Percentiles rank a stretch among this genome's conserved stretches.
Evolutionary conservation across 208 protist species (phyloP).

Genomic region (Entamoeba histolytica): DNA sequence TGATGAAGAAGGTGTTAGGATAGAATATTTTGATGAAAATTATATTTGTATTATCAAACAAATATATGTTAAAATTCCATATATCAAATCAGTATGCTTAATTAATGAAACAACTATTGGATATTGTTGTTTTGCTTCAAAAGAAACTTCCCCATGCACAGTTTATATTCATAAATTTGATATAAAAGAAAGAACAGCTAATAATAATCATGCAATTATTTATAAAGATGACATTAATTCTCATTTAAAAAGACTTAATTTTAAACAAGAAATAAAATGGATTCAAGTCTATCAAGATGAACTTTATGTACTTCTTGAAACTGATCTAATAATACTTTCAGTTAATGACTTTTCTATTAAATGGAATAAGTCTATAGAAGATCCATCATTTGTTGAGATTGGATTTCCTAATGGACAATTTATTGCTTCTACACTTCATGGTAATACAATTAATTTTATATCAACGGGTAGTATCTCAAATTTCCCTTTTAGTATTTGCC

Average conservation of each 20-base stretch:
- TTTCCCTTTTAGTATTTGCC: too few relatives aligned
- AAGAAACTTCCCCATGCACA: neutral
- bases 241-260: neutral
- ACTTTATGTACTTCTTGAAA: neutral
- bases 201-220: neutral
- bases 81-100: neutral
- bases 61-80: neutral
- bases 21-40: neutral
- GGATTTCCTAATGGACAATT: too few relatives aligned
- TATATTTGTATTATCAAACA: neutral
- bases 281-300: neutral
- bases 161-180: neutral
- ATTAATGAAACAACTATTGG: neutral
- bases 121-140: neutral
- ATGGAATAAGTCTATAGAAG: too few relatives aligned
- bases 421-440: too few relatives aligned
- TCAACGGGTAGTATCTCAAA: too few relatives aligned
- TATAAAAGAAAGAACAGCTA: neutral
- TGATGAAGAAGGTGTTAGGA: too few relatives aligned
- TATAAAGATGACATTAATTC: neutral
- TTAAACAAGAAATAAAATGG: neutral
- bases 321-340: neutral
- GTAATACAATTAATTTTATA: too few relatives aligned
- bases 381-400: too few relatives aligned
- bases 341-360: neutral